Conservation (phyloP, 73 alveolate genomes). For the Symbiodinium pilosum region DNA sequence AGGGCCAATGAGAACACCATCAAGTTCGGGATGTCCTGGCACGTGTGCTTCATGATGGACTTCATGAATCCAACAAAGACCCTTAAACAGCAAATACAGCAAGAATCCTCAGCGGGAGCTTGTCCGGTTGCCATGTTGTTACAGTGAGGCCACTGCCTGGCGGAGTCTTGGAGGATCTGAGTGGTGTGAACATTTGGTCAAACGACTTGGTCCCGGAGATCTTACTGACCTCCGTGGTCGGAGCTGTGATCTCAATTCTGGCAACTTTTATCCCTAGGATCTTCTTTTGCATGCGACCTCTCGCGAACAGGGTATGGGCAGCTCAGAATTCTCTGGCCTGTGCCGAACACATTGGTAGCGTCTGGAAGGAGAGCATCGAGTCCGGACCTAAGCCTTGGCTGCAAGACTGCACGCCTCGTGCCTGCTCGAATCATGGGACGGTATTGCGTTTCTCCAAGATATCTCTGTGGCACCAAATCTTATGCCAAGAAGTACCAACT, state of each 20-base stretch:
- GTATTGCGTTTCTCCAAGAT: neutral
- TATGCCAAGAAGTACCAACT: slow-evolving; percentile 8
- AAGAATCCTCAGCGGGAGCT: neutral
- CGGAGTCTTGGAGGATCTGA: neutral
- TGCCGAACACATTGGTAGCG: neutral
- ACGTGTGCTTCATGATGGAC: slow-evolving; percentile 13
- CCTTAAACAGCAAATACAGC: neutral
- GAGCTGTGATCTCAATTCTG: neutral
- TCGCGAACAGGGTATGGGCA: slow-evolving; percentile 15
- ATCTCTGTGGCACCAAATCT: neutral
- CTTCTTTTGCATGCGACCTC: neutral
- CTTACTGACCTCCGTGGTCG: neutral
- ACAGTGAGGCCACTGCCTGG: neutral
- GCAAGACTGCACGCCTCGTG: neutral
- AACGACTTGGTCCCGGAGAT: slow-evolving; percentile 16
- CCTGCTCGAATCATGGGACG: neutral
- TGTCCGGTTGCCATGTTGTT: neutral
- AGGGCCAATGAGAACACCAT: slow-evolving; percentile 21
- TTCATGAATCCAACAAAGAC: slow-evolving; percentile 8
- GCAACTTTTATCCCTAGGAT: neutral
- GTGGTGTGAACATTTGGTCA: neutral
- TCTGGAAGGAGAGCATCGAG: neutral
- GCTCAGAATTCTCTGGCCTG: neutral
- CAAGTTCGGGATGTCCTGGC: slow-evolving; percentile 43
- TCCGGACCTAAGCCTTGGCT: neutral